Conservation (phyloP, 2,329 filamentous ascomycete genomes). For the Claviceps arundinis region DNA sequence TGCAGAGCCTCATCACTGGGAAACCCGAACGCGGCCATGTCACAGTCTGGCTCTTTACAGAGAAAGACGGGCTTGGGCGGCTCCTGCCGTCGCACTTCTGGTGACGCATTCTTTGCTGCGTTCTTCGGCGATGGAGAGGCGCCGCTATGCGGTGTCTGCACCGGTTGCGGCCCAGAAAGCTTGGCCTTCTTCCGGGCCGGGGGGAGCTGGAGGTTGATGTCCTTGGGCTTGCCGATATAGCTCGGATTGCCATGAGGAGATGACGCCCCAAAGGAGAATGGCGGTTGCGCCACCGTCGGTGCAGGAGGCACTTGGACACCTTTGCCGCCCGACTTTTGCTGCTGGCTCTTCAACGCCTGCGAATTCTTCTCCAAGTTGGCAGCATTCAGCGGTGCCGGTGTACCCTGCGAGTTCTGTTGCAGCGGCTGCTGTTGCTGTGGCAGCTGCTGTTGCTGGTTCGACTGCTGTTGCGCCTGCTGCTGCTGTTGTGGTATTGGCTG, state of each 20-base stretch:
- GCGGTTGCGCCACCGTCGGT: slow-evolving; percentile 43
- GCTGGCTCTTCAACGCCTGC: slow-evolving; percentile 29
- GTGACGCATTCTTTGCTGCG: slow-evolving; percentile 30
- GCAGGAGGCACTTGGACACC: slow-evolving; percentile 38
- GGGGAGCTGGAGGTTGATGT: slow-evolving; percentile 44
- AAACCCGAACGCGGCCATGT: slow-evolving; percentile 36
- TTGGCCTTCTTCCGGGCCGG: slow-evolving; percentile 45
- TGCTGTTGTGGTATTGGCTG: slow-evolving; percentile 16
- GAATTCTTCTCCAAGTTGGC: slow-evolving; percentile 40
- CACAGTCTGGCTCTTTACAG: slow-evolving; percentile 43
- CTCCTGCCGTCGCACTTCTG: slow-evolving; percentile 26
- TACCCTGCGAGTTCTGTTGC: slow-evolving; percentile 13
- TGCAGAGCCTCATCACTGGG: slow-evolving; percentile 39
- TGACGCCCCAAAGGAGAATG: slow-evolving; percentile 39
- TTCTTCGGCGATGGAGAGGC: slow-evolving; percentile 34
- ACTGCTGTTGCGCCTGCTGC: slow-evolving; percentile 14
- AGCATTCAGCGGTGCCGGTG: slow-evolving; percentile 26
- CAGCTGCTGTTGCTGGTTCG: slow-evolving; percentile 12
- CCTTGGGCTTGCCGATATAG: slow-evolving; percentile 36
- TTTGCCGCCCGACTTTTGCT: slow-evolving; percentile 27
- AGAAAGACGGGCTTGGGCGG: slow-evolving; percentile 29
- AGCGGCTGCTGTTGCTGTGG: slow-evolving; percentile 13
- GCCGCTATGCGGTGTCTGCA: slow-evolving; percentile 23
- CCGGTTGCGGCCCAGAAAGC: slow-evolving; percentile 25
- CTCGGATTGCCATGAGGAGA: slow-evolving; percentile 48